Conservation (phyloP, 2,329 filamentous ascomycete genomes). For the Xylariaceae sp. region DNA sequence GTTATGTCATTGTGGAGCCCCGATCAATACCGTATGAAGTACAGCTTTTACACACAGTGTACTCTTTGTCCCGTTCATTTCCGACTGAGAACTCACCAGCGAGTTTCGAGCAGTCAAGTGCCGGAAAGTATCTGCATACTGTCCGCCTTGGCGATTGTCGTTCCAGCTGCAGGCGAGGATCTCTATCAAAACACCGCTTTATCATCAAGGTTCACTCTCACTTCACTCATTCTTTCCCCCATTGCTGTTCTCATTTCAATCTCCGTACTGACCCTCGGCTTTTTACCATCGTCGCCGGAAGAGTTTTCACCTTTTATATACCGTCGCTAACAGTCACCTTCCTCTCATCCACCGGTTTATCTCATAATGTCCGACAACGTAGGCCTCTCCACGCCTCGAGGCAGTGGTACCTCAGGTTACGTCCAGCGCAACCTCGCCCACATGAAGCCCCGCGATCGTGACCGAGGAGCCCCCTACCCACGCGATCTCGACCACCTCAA, state of each 20-base stretch:
- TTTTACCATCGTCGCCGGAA: too few species aligned
- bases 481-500: slow-evolving; percentile 63
- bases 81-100: too few species aligned
- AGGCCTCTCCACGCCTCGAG: slow-evolving; percentile 87
- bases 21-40: background rate
- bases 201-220: background rate
- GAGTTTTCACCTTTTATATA: background rate
- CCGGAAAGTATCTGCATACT: background rate
- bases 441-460: slow-evolving; percentile 77
- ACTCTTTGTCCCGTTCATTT: background rate
- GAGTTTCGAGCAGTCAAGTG: too few species aligned
- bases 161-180: background rate
- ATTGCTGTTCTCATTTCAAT: too few species aligned
- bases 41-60: background rate
- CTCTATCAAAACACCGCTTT: background rate
- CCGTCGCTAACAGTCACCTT: background rate
- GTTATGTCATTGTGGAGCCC: background rate
- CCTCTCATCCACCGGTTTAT: too few species aligned
- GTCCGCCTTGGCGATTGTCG: background rate
- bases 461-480: slow-evolving; percentile 68
- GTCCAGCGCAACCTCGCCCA: slow-evolving; percentile 93
- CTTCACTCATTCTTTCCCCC: background rate
- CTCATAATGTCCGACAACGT: slow-evolving; percentile 86
- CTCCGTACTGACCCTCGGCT: too few species aligned
- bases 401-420: slow-evolving; percentile 94